Evolutionary conservation across 2,329 filamentous ascomycete species (phyloP).

Genomic region (Magnaporthiopsis poae): DNA sequence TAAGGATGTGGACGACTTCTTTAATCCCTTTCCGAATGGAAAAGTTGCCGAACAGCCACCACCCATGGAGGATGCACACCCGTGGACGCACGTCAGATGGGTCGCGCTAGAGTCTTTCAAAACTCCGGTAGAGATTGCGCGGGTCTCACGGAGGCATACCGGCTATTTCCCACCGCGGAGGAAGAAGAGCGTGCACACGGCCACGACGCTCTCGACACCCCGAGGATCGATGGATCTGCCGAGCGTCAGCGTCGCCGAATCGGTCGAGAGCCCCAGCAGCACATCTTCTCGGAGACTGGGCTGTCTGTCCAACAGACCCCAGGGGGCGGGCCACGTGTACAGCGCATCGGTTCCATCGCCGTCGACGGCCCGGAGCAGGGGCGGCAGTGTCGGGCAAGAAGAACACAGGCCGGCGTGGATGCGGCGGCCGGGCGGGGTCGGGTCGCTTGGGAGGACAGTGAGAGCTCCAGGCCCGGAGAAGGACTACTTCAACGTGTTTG

Average conservation of each 20-base stretch:
- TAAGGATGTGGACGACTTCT: slow-evolving; percentile 28
- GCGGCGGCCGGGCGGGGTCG: slow-evolving; percentile 77
- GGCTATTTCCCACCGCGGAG: slow-evolving; percentile 87
- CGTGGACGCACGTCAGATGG: slow-evolving; percentile 85
- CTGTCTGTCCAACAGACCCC: slow-evolving; percentile 25
- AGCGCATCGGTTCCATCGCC: slow-evolving; percentile 20
- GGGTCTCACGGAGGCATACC: slow-evolving; percentile 68
- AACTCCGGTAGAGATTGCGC: slow-evolving; percentile 72
- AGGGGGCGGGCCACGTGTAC: slow-evolving; percentile 14
- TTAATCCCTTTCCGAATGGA: slow-evolving; percentile 26
- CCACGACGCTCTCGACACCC: slow-evolving; percentile 58
- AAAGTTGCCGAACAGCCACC: slow-evolving; percentile 19
- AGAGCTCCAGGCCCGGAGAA: slow-evolving; percentile 70
- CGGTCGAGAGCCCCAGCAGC: slow-evolving; percentile 25
- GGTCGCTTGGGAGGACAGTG: slow-evolving; percentile 63
- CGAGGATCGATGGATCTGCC: slow-evolving; percentile 54
- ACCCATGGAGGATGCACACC: slow-evolving; percentile 45
- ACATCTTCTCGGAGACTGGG: slow-evolving; percentile 33
- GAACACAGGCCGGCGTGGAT: slow-evolving; percentile 51
- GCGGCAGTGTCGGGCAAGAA: slow-evolving; percentile 26
- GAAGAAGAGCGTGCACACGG: slow-evolving; percentile 67
- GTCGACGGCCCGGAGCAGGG: slow-evolving; percentile 25
- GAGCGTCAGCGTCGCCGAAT: slow-evolving; percentile 25
- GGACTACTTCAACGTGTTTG: slow-evolving; percentile 75
- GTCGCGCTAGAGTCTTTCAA: slow-evolving; percentile 62